Base-by-base conservation (phyloP, 768 basidiomycete genomes). In the Hygrophorus pudorinus region DNA sequence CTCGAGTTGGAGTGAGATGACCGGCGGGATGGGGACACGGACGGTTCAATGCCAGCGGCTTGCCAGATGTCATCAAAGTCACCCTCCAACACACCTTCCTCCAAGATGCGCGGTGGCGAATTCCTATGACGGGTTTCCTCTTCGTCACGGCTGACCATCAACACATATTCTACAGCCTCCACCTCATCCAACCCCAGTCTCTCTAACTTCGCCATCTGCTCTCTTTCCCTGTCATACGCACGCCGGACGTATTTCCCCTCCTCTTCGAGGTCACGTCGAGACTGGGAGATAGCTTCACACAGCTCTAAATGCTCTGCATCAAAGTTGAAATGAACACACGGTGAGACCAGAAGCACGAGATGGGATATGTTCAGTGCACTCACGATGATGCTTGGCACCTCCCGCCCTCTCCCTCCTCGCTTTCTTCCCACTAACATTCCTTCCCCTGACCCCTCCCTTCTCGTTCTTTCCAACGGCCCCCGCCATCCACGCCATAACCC, bases 131-230 rank as follows among this genome's bases (percentile, higher is more conserved):
- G 46, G 18, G 58, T 53, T 13, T 59, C 37, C 2, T 75, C 78
- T 56, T 89, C 85, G 37, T 91, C 88, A 7, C 83, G 77, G 49
- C 85, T 89, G 50, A 90, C 71, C 85, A 90, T 90, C 37, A 91
- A 58, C 0, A 79, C 71, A 51, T 91, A 91, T 53, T 87, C 82
- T 20, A 90, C 63, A 0, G 81, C 85, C 53, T 87, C 87, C 1
- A 61, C 60, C 53, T 91, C 87, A 45, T 70, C 78, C 32, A 90
- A 61, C 2, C 88, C 87, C 3, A 91, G 70, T n/a, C 62, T 60
- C 28, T 76, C 66, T 17, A 89, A 58, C 9, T 71, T 68, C 2
- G 66, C 65, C 10, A 63, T 62, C 49, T 90, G 84, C 50, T 78
- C 81, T 18, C 65, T 64, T 48, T 76, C 75, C 28, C 74, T 68